A percentile compares a stretch with the other conserved stretches of the same genome.
phyloP scores from a whole-genome alignment of 2,329 filamentous ascomycete species.

The Colletotrichum sp. region DNA sequence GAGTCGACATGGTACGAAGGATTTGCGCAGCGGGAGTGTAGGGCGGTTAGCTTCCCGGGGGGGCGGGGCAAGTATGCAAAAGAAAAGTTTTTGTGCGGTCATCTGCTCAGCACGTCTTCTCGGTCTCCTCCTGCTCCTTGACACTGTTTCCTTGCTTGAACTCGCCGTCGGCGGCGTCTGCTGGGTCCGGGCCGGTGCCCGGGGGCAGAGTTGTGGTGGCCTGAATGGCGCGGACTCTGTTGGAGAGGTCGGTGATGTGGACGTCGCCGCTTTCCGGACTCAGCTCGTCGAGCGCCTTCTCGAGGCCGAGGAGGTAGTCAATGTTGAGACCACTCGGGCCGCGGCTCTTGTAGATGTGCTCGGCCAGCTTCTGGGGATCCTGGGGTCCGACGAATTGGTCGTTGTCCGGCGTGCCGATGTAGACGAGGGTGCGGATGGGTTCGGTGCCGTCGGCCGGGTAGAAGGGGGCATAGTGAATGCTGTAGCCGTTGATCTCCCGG shows the following conservation, averaged over 20 bases:
- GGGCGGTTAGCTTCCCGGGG: not conserved
- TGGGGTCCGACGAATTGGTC: slow-evolving; percentile 90
- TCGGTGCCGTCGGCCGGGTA: slow-evolving; percentile 58
- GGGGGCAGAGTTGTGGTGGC: slow-evolving; percentile 14
- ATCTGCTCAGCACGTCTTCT: slow-evolving; percentile 42
- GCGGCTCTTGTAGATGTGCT: slow-evolving; percentile 76
- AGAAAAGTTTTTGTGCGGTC: not conserved
- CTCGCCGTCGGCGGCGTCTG: slow-evolving; percentile 9
- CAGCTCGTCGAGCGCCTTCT: slow-evolving; percentile 74
- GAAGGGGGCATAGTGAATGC: slow-evolving; percentile 89
- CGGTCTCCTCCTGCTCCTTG: slow-evolving; percentile 63
- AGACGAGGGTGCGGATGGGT: slow-evolving; percentile 70
- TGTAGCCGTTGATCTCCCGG: slow-evolving; percentile 96
- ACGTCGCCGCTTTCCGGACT: slow-evolving; percentile 79
- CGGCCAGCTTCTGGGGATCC: slow-evolving; percentile 77
- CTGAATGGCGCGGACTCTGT: slow-evolving; percentile 70
- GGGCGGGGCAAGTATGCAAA: not conserved
- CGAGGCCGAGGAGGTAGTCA: slow-evolving; percentile 86
- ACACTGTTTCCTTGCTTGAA: slow-evolving; percentile 29
- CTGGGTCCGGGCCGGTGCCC: not conserved
- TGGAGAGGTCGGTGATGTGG: slow-evolving; percentile 84
- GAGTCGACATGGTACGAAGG: not conserved
- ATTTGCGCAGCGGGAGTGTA: not conserved
- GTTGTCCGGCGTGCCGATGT: slow-evolving; percentile 93
- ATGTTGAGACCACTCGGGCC: slow-evolving; percentile 90